phyloP scores from a whole-genome alignment of 1,139 yeast genomes.

The Torulaspora pretoriensis region DNA sequence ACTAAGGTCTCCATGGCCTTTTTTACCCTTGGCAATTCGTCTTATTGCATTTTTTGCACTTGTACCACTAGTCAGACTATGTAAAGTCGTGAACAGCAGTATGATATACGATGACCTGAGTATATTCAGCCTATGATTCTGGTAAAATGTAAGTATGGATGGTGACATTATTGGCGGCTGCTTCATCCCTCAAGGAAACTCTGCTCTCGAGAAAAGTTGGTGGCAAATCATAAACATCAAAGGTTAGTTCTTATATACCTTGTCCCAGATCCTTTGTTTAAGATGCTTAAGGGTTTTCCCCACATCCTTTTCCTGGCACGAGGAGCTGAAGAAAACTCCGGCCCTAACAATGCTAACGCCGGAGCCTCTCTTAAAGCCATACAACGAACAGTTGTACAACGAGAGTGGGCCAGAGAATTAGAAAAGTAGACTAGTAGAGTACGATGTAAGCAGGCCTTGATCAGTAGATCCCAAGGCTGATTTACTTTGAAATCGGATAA shows the following conservation, averaged over 20 bases:
- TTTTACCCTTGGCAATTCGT: conserved; percentile 10
- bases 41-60: conserved; percentile 11
- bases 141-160: conserved; percentile 20
- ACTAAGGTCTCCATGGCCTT: conserved; percentile 7
- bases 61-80: conserved; percentile 19
- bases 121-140: conserved; percentile 29
- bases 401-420: not conserved
- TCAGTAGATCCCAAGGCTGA: too few species aligned
- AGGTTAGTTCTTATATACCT: not conserved
- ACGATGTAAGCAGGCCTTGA: too few species aligned
- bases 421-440: too few species aligned
- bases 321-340: not conserved
- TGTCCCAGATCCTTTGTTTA: not conserved
- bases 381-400: too few species aligned
- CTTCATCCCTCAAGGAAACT: not conserved
- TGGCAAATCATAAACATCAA: not conserved
- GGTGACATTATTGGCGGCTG: conserved; percentile 3
- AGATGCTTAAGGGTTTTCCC: not conserved
- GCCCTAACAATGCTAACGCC: not conserved
- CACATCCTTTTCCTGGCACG: not conserved
- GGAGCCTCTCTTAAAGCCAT: too few species aligned
- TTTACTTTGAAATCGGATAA: too few species aligned
- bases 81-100: conserved; percentile 27
- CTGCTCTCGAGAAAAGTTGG: not conserved
- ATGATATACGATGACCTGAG: conserved; percentile 31